These are phyloP conservation scores for Apiosordaria backusii DNA, from an alignment of 495 filamentous ascomycete genomes.

Conservation along the genomic window DNA sequence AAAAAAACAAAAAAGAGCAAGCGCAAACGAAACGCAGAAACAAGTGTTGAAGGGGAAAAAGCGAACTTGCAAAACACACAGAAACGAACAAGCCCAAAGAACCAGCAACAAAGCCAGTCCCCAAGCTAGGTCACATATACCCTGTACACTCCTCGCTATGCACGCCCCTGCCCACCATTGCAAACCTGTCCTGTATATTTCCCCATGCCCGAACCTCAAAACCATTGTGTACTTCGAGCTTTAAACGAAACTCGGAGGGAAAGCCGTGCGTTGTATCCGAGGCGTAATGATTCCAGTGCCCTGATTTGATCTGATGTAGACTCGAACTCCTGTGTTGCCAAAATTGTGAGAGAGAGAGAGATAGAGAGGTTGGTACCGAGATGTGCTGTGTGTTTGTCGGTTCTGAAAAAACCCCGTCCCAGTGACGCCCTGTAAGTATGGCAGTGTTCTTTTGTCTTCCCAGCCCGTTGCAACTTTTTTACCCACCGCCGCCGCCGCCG, in stretches of 20 bases:
- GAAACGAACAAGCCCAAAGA: slow-evolving; percentile 39
- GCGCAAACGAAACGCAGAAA: slow-evolving; percentile 20
- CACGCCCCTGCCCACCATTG: slow-evolving; percentile 44
- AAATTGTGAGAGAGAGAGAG: no score
- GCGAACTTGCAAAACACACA: slow-evolving; percentile 17
- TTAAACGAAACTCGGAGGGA: slow-evolving; percentile 13
- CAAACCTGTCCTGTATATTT: slow-evolving; percentile 33
- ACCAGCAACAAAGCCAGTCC: slow-evolving; percentile 47
- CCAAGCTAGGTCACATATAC: slow-evolving; percentile 53
- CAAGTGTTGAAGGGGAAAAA: slow-evolving; percentile 18
- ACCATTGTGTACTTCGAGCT: slow-evolving; percentile 10
- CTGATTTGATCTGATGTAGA: not conserved
- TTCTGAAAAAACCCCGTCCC: slow-evolving; percentile 39
- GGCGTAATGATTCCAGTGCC: slow-evolving; percentile 28
- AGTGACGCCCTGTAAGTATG: slow-evolving; percentile 32
- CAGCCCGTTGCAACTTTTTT: slow-evolving; percentile 38
- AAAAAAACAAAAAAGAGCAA: slow-evolving; percentile 32
- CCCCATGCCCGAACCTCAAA: slow-evolving; percentile 18
- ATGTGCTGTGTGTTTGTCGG: slow-evolving; percentile 32
- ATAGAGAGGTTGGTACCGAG: slow-evolving; percentile 5
- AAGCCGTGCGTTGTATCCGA: slow-evolving; percentile 20
- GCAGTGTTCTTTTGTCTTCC: slow-evolving; percentile 45
- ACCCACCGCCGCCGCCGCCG: slow-evolving; percentile 23
- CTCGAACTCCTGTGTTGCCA: not conserved
- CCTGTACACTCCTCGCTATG: slow-evolving; percentile 61